phyloP scores from a whole-genome alignment of 306 rosid genomes.

The Ziziphus jujuba region DNA sequence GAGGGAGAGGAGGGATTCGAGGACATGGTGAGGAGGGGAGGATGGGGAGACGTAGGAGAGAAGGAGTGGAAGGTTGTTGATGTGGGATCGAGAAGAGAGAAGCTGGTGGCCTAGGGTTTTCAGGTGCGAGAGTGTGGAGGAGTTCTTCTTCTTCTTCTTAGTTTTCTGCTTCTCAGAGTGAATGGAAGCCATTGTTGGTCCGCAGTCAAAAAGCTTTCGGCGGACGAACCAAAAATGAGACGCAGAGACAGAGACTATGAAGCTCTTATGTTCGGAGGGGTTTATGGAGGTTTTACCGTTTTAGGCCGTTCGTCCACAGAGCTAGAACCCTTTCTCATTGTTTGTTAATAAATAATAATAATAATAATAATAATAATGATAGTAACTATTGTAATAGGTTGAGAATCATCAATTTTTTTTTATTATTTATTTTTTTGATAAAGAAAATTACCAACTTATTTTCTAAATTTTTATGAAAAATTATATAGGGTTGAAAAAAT shows the following conservation, averaged over 20 bases:
- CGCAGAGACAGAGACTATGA: neutral
- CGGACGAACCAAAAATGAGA: conserved; percentile 14
- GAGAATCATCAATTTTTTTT: no score
- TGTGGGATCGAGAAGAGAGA: conserved; percentile 67
- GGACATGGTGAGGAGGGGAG: conserved; percentile 61
- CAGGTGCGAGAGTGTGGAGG: conserved; percentile 52
- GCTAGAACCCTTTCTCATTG: no score
- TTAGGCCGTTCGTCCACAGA: no score
- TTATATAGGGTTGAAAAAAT: no score
- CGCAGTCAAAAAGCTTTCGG: conserved; percentile 14
- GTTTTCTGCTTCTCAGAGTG: conserved; percentile 41
- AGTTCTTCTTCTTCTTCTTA: conserved; percentile 37
- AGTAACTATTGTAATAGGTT: no score
- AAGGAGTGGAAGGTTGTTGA: conserved; percentile 85
- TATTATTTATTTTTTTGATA: no score
- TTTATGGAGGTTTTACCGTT: conserved; percentile 2
- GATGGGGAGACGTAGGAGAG: conserved; percentile 63
- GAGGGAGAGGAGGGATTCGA: conserved; percentile 81
- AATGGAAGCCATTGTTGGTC: conserved; percentile 43
- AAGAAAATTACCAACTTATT: no score
- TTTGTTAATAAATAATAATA: no score
- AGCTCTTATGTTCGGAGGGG: neutral
- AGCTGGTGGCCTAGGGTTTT: conserved; percentile 73
- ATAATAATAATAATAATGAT: no score
- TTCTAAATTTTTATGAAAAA: no score